These are phyloP conservation scores for Heliophila coronopifolia DNA, from an alignment of 441 rosid species.

Conservation along the genomic window DNA sequence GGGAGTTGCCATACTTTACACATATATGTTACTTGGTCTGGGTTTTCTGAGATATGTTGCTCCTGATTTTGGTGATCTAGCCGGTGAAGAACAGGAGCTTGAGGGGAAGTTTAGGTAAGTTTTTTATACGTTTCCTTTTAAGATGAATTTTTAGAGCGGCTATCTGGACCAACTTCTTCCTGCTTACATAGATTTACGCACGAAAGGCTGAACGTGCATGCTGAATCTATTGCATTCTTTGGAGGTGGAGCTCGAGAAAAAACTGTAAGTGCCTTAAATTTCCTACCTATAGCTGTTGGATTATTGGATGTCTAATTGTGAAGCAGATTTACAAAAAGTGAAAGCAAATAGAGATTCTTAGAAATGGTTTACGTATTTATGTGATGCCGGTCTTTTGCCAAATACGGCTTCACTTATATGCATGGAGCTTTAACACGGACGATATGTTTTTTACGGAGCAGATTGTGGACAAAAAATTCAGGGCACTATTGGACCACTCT, in stretches of 20 bases:
- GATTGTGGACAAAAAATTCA: slow-evolving; percentile 93
- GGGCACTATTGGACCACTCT: slow-evolving; percentile 82
- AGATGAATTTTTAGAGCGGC: slow-evolving; percentile 11
- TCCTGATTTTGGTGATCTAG: slow-evolving; percentile 94
- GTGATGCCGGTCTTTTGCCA: background rate
- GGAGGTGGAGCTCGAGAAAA: slow-evolving; percentile 99
- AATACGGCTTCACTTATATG: slow-evolving; percentile 13
- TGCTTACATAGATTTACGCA: slow-evolving; percentile 81
- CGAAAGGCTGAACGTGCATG: slow-evolving; percentile 93
- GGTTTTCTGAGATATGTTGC: slow-evolving; percentile 89
- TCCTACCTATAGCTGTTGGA: slow-evolving; percentile 5
- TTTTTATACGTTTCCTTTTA: background rate
- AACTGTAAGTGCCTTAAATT: slow-evolving; percentile 57
- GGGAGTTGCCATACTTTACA: slow-evolving; percentile 91
- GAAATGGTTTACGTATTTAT: background rate
- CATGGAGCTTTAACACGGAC: slow-evolving; percentile 9
- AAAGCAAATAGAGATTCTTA: no score
- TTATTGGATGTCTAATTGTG: background rate
- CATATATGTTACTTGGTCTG: slow-evolving; percentile 93
- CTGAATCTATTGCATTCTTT: slow-evolving; percentile 98
- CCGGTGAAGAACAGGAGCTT: slow-evolving; percentile 80
- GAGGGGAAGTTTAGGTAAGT: slow-evolving; percentile 95
- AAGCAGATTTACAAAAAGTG: slow-evolving; percentile 8
- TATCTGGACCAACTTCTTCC: slow-evolving; percentile 16
- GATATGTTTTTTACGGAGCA: slow-evolving; percentile 29